Percentiles rank a stretch among this genome's conserved stretches.
Conservation (phyloP, 805 yeast genomes). For the Tetrapisispora nanseiensis region DNA sequence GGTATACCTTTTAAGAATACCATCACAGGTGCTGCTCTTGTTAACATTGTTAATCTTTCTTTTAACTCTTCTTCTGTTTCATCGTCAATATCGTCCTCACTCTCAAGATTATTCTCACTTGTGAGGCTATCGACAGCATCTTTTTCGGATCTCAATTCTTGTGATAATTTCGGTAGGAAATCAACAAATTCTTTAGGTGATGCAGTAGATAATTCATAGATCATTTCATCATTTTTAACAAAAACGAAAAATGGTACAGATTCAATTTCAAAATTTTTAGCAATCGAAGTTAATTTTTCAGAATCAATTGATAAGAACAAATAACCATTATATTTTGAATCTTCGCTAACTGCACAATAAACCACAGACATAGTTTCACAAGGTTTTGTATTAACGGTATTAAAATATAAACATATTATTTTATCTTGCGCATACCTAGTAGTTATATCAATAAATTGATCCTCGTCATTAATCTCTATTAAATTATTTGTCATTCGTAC, state of each 20-base stretch:
- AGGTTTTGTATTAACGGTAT: slow-evolving; percentile 97
- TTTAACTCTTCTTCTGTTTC: slow-evolving; percentile 77
- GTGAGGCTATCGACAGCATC: too few species aligned
- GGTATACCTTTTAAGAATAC: slow-evolving; percentile 98
- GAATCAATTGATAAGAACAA: slow-evolving; percentile 80
- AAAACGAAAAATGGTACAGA: slow-evolving; percentile 93
- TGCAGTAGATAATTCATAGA: slow-evolving; percentile 90
- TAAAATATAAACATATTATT: slow-evolving; percentile 76
- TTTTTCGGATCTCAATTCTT: slow-evolving; percentile 5
- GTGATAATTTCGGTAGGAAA: slow-evolving; percentile 55
- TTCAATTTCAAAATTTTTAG: slow-evolving; percentile 84
- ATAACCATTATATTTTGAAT: slow-evolving; percentile 42
- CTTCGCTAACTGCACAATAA: slow-evolving; percentile 65
- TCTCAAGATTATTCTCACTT: slow-evolving; percentile 5
- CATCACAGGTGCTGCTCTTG: slow-evolving; percentile 96
- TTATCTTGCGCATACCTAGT: slow-evolving; percentile 43
- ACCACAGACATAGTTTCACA: slow-evolving; percentile 87
- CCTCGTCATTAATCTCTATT: slow-evolving; percentile 65
- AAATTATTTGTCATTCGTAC: slow-evolving; percentile 33
- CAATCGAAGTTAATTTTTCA: slow-evolving; percentile 80
- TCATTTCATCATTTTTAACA: slow-evolving; percentile 71
- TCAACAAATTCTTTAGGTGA: slow-evolving; percentile 87
- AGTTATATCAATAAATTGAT: slow-evolving; percentile 76
- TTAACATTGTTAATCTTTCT: slow-evolving; percentile 70
- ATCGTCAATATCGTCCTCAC: slow-evolving; percentile 33